Evolutionary conservation across 208 protist species (phyloP).

Genomic region (Trypanosoma conorhini): DNA sequence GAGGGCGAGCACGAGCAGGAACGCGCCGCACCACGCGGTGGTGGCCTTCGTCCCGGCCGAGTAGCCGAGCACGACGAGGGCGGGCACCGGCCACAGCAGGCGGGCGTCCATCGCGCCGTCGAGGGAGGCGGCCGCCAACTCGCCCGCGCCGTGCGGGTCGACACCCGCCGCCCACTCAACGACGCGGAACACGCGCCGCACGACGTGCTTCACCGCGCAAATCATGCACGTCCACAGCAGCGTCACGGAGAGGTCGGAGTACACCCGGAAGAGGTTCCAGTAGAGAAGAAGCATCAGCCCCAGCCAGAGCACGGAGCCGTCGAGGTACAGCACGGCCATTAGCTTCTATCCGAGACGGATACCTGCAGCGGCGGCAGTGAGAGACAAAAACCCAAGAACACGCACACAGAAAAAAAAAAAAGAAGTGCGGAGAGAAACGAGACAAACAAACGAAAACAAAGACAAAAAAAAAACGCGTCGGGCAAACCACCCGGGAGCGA

Average conservation of each 20-base stretch:
- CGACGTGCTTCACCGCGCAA: not conserved
- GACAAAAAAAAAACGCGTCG: not conserved
- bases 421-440: not conserved
- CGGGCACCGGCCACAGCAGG: not conserved
- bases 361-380: not conserved
- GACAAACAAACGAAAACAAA: not conserved
- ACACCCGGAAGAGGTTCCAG: conserved; percentile 49
- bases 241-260: conserved; percentile 15
- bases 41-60: conserved; percentile 2
- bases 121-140: no score
- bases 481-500: not conserved
- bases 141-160: not conserved
- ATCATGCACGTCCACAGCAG: conserved; percentile 23
- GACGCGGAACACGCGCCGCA: not conserved
- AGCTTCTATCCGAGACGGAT: not conserved
- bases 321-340: conserved; percentile 13
- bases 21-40: conserved; percentile 7
- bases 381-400: conserved; percentile 4
- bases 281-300: conserved; percentile 37
- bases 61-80: conserved; percentile 5
- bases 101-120: not conserved
- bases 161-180: conserved; percentile 18
- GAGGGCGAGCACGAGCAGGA: conserved; percentile 23
- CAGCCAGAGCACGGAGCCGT: conserved; percentile 19
- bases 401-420: conserved; percentile 17